phyloP scores from a whole-genome alignment of 345 rosid genomes.

The Conringia planisiliqua region DNA sequence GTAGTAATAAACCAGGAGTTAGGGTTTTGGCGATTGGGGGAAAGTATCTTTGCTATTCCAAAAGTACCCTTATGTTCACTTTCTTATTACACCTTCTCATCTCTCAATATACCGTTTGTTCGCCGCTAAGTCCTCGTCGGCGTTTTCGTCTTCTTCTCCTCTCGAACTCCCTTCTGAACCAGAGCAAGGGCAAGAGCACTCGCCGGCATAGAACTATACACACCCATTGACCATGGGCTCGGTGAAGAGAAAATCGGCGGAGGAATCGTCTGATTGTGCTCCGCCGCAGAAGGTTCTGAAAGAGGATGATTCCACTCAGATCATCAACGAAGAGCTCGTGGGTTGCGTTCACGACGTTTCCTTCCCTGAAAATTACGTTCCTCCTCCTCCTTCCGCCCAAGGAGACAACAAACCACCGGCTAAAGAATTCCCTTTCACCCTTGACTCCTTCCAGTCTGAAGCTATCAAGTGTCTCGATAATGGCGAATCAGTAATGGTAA shows the following conservation, averaged over 20 bases:
- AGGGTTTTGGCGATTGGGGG: conserved; percentile 5
- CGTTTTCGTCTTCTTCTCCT: neutral
- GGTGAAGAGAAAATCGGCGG: conserved; percentile 56
- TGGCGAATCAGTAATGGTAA: conserved; percentile 91
- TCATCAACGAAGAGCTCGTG: conserved; percentile 35
- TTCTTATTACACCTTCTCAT: neutral
- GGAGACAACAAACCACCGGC: conserved; percentile 63
- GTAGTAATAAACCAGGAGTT: neutral
- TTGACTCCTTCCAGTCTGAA: conserved; percentile 93
- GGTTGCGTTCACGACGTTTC: conserved; percentile 84
- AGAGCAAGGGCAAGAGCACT: neutral
- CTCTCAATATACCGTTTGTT: neutral
- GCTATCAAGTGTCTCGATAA: conserved; percentile 86
- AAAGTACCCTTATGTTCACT: neutral
- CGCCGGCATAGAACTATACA: neutral
- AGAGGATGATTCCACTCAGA: conserved; percentile 32
- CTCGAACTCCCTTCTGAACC: neutral
- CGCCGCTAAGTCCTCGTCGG: conserved; percentile 4
- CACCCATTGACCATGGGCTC: conserved; percentile 41
- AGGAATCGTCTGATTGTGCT: conserved; percentile 35
- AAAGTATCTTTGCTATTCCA: neutral
- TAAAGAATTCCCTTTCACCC: conserved; percentile 85
- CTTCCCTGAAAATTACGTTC: conserved; percentile 62
- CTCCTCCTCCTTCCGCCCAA: conserved; percentile 31
- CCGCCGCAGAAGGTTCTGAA: conserved; percentile 47